phyloP scores from a whole-genome alignment of 2,329 filamentous ascomycete species.

The Decorospora gaudefroyi region DNA sequence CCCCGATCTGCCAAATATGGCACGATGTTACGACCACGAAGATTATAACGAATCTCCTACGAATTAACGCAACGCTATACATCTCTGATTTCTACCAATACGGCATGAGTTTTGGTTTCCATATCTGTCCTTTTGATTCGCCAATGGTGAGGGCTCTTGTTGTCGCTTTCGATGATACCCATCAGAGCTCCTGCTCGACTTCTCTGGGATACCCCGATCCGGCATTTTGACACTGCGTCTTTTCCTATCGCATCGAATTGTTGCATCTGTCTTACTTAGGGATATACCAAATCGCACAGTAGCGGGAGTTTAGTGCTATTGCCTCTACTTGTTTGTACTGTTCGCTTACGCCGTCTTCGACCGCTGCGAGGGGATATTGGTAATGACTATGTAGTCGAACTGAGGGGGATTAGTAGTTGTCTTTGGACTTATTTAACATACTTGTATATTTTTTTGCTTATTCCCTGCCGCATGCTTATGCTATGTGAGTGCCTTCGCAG shows the following conservation, averaged over 20 bases:
- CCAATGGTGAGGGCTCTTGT: constrained; percentile 30
- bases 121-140: constrained; percentile 16
- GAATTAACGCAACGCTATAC: constrained; percentile 21
- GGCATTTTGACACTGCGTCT: no score
- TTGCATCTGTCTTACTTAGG: no score
- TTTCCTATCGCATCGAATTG: no score
- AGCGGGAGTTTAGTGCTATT: constrained; percentile 27
- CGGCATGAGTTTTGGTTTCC: constrained; percentile 18
- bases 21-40: constrained; percentile 32
- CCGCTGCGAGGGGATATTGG: constrained; percentile 3
- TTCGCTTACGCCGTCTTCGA: background rate
- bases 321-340: background rate
- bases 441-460: constrained; percentile 10
- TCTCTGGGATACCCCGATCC: constrained; percentile 15
- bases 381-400: constrained; percentile 22
- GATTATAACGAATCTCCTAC: constrained; percentile 26
- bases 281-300: constrained; percentile 37
- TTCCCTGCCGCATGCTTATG: no score
- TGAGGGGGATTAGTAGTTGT: background rate
- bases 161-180: constrained; percentile 41
- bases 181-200: constrained; percentile 31
- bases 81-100: constrained; percentile 20
- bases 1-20: constrained; percentile 10
- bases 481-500: no score
- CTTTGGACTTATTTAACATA: constrained; percentile 7